These are phyloP conservation scores for Trypanosoma vivax DNA, from an alignment of 208 protist genomes.

Conservation along the genomic window DNA sequence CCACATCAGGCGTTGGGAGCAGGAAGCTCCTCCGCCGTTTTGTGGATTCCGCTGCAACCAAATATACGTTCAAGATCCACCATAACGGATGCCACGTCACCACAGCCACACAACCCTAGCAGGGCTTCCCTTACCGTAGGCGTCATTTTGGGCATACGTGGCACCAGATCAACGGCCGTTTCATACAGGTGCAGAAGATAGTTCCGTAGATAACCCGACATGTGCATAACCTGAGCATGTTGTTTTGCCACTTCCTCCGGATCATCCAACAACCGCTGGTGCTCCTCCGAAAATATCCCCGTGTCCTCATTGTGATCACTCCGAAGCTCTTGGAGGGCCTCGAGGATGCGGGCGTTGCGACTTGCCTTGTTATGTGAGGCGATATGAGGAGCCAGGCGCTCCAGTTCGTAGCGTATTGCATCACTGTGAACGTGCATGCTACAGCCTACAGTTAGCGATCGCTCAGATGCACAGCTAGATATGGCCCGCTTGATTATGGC, in stretches of 20 bases:
- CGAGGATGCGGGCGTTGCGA: conserved; percentile 32
- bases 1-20: too few species aligned
- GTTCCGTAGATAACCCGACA: conserved; percentile 39
- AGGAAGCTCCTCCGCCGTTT: too few species aligned
- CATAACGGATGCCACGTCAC: conserved; percentile 19
- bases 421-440: conserved; percentile 2
- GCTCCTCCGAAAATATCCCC: conserved; percentile 31
- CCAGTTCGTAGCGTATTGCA: conserved; percentile 19
- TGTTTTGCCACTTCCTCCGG: conserved; percentile 38
- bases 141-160: conserved; percentile 35
- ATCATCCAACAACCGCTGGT: conserved; percentile 34
- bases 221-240: conserved; percentile 26
- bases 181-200: conserved; percentile 40
- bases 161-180: conserved; percentile 41
- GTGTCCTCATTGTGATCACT: conserved; percentile 31
- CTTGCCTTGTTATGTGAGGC: conserved; percentile 23
- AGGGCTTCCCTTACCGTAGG: conserved; percentile 28
- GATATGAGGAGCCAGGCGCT: conserved; percentile 43
- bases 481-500: conserved; percentile 27
- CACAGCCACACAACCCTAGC: conserved; percentile 16
- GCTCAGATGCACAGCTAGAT: conserved; percentile 8
- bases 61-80: conserved; percentile 34
- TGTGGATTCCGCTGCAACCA: too few species aligned
- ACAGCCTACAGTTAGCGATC: conserved; percentile 7
- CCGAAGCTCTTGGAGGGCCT: conserved; percentile 65